Percentiles rank a stretch among this genome's conserved stretches.
phyloP scores from a whole-genome alignment of 108 stramenopile species.

The Nitzschia sp. region DNA sequence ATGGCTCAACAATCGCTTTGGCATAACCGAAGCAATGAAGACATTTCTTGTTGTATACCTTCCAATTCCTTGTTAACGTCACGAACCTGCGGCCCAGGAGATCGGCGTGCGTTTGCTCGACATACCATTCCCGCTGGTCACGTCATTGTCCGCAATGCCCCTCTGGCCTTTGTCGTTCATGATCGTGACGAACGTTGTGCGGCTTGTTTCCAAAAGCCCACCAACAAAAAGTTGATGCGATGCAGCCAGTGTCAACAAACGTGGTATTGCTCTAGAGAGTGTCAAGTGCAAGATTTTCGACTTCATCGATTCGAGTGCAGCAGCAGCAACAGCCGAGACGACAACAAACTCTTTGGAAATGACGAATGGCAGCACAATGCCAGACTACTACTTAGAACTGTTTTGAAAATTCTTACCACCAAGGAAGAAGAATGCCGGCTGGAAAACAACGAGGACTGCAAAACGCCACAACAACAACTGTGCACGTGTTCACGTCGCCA shows the following conservation, averaged over 20 bases:
- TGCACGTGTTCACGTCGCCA: not conserved
- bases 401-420: not conserved
- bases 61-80: not conserved
- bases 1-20: not conserved
- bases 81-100: not conserved
- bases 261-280: conserved; percentile 37
- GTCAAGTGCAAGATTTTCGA: conserved; percentile 35
- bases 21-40: not conserved
- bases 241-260: conserved; percentile 30
- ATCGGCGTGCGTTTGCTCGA: conserved; percentile 27
- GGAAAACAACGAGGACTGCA: not conserved
- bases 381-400: conserved; percentile 19
- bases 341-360: not conserved
- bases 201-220: conserved; percentile 2
- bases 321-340: not conserved
- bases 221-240: conserved; percentile 18
- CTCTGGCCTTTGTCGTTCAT: conserved; percentile 8
- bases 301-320: conserved; percentile 35
- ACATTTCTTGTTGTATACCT: not conserved
- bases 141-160: conserved; percentile 23
- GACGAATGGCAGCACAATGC: not conserved
- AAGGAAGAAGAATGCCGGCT: conserved; percentile 4
- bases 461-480: not conserved
- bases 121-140: conserved; percentile 6
- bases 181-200: conserved; percentile 23